Conservation (phyloP, 2,329 filamentous ascomycete genomes). For the Allantophomopsis cytisporea region DNA sequence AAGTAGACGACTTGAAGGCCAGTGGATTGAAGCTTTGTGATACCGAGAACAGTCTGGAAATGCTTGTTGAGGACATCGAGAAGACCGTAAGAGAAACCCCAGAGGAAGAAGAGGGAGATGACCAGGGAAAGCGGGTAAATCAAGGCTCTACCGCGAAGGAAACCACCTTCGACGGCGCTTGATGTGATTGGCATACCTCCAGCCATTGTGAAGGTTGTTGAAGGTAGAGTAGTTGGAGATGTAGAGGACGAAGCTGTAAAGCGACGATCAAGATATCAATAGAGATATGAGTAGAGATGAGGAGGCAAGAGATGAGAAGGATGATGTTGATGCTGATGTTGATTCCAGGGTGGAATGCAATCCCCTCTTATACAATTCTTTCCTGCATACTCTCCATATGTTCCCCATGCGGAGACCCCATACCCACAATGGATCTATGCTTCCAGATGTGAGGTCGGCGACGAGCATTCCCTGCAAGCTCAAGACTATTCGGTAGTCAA, state of each 20-base stretch:
- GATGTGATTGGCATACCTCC: conserved; percentile 24
- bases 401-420: too few relatives aligned
- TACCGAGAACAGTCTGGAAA: conserved; percentile 25
- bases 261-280: conserved; percentile 1
- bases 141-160: conserved; percentile 22
- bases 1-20: conserved; percentile 52
- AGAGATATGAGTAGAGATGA: conserved; percentile 1
- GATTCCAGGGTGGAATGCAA: too few relatives aligned
- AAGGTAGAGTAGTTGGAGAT: not conserved
- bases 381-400: too few relatives aligned
- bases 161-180: conserved; percentile 22
- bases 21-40: conserved; percentile 36
- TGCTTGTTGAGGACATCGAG: conserved; percentile 29
- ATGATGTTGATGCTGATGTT: conserved; percentile 6
- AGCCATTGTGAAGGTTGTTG: conserved; percentile 19
- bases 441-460: too few relatives aligned
- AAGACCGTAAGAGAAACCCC: conserved; percentile 32
- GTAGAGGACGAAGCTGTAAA: not conserved
- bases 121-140: conserved; percentile 41
- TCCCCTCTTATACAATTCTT: too few relatives aligned
- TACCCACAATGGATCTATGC: too few relatives aligned
- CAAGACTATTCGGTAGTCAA: too few relatives aligned
- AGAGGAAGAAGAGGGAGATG: conserved; percentile 45
- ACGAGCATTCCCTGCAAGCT: too few relatives aligned
- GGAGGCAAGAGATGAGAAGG: conserved; percentile 1